Conservation (phyloP, 768 basidiomycete species). For the Solioccasus polychromus region DNA sequence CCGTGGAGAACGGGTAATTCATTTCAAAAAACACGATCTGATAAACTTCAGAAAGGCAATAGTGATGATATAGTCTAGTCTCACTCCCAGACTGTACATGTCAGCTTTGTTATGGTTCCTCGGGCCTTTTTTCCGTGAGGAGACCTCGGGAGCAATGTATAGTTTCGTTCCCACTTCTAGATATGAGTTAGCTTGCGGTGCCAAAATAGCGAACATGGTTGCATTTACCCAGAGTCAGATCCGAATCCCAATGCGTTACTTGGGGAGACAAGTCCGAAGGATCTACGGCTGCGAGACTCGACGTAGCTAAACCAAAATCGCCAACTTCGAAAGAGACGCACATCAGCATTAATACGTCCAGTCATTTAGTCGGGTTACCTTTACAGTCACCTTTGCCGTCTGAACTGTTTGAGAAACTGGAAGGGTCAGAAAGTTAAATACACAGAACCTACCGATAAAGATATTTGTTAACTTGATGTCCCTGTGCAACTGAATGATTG, state of each 20-base stretch:
- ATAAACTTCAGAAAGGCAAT: background rate
- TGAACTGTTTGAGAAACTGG: constrained; percentile 24
- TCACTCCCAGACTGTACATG: constrained; percentile 89
- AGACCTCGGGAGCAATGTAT: constrained; percentile 92
- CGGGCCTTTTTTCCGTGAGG: constrained; percentile 56
- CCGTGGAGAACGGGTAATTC: constrained; percentile 82
- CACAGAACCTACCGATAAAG: constrained; percentile 72
- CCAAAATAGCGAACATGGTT: background rate
- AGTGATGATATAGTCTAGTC: constrained; percentile 21
- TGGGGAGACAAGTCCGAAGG: constrained; percentile 61
- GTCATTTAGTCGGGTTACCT: constrained; percentile 37
- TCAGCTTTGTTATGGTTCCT: constrained; percentile 87
- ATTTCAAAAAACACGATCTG: constrained; percentile 98
- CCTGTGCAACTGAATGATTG: constrained; percentile 62
- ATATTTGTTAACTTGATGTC: constrained; percentile 95
- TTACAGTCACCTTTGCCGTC: constrained; percentile 84
- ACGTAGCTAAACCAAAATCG: constrained; percentile 90
- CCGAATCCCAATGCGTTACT: constrained; percentile 47
- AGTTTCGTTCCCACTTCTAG: constrained; percentile 85
- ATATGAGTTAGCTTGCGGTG: background rate
- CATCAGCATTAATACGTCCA: background rate
- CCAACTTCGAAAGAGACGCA: constrained; percentile 52
- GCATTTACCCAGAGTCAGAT: constrained; percentile 69
- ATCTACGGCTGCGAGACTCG: constrained; percentile 74
- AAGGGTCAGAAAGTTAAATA: background rate